Evolutionary conservation across 345 rosid species (phyloP).

Genomic region (Salix suchowensis): DNA sequence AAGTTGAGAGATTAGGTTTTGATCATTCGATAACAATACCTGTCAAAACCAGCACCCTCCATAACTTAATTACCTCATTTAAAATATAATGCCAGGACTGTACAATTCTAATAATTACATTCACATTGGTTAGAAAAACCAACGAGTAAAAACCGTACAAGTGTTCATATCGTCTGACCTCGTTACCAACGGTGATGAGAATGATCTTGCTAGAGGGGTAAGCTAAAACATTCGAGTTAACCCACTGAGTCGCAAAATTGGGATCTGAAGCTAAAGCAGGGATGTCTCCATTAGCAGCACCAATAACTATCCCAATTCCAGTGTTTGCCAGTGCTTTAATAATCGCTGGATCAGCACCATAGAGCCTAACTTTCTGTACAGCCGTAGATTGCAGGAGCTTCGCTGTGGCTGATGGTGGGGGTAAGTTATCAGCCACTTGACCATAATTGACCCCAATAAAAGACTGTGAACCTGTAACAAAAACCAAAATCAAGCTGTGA

Average conservation of each 20-base stretch:
- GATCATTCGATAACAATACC: conserved; percentile 69
- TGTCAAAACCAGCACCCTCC: conserved; percentile 11
- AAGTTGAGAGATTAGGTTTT: conserved; percentile 60
- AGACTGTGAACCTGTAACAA: conserved; percentile 52
- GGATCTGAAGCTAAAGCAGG: conserved; percentile 75
- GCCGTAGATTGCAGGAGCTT: conserved; percentile 76
- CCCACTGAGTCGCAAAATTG: conserved; percentile 57
- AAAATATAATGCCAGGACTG: background rate
- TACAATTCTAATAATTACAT: background rate
- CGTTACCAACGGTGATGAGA: conserved; percentile 79
- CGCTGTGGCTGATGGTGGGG: conserved; percentile 60
- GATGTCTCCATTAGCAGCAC: conserved; percentile 61
- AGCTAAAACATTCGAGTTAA: conserved; percentile 58
- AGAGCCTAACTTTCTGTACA: conserved; percentile 66
- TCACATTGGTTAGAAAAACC: background rate
- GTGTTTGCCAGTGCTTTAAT: conserved; percentile 75
- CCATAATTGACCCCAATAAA: conserved; percentile 89
- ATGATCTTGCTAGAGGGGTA: conserved; percentile 79
- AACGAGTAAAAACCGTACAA: background rate
- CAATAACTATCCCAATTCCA: conserved; percentile 69
- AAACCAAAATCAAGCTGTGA: background rate
- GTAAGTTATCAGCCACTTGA: conserved; percentile 72
- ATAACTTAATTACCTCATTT: background rate
- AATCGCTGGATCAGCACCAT: conserved; percentile 67
- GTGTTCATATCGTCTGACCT: conserved; percentile 6